Conservation (phyloP, 352 stramenopile species). For the Stephanocyclus meneghinianus region DNA sequence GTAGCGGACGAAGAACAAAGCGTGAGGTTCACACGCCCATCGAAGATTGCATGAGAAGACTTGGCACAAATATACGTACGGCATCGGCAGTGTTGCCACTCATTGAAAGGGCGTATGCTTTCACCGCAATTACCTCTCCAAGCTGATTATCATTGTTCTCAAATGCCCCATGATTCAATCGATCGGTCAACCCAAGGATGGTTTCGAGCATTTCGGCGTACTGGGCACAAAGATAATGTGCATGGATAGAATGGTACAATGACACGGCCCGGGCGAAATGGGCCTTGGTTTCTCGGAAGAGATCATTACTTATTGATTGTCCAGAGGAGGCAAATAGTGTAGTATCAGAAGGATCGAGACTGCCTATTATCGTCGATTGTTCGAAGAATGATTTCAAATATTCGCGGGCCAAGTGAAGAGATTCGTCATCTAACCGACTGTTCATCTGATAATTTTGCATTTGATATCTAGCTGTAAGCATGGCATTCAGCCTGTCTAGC, state of each 20-base stretch:
- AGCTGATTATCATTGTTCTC: conserved; percentile 25
- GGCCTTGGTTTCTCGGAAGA: conserved; percentile 29
- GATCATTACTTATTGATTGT: conserved; percentile 18
- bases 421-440: conserved; percentile 29
- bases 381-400: conserved; percentile 26
- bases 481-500: conserved; percentile 45
- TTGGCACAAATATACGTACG: conserved; percentile 13
- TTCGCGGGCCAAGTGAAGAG: conserved; percentile 29
- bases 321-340: conserved; percentile 31
- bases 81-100: conserved; percentile 30
- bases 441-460: conserved; percentile 7
- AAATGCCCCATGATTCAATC: not conserved
- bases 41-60: not conserved
- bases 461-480: conserved; percentile 25
- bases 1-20: not conserved
- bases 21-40: not conserved
- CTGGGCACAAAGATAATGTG: conserved; percentile 23
- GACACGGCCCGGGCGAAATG: conserved; percentile 36
- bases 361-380: conserved; percentile 13
- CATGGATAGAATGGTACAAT: conserved; percentile 35
- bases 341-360: conserved; percentile 13
- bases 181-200: conserved; percentile 13
- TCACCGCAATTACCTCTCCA: conserved; percentile 33
- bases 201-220: conserved; percentile 40
- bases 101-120: conserved; percentile 45